A percentile compares a stretch with the other conserved stretches of the same genome.
Evolutionary conservation across 106 monocot species (phyloP).

Genomic region (Dioscorea dumetorum): DNA sequence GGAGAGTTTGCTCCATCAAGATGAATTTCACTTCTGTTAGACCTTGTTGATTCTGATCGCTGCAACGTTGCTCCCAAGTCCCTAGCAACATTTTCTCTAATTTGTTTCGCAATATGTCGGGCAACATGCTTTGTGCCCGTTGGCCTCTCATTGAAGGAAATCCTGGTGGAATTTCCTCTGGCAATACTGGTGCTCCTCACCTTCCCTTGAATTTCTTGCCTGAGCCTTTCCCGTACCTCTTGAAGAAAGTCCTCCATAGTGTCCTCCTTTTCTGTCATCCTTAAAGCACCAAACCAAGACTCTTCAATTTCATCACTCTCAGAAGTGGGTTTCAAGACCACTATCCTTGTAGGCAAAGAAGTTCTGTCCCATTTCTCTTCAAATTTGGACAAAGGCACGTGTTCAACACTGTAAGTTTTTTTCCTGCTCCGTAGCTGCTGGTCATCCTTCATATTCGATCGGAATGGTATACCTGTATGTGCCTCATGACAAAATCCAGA

Average conservation of each 20-base stretch:
- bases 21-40: constrained; percentile 26
- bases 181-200: constrained; percentile 6
- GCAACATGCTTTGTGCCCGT: constrained; percentile 45
- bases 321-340: constrained; percentile 60
- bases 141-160: constrained; percentile 15
- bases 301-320: constrained; percentile 42
- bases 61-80: constrained; percentile 31
- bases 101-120: constrained; percentile 38
- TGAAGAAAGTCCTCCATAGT: constrained; percentile 73
- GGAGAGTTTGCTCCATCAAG: constrained; percentile 18
- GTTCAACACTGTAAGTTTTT: constrained; percentile 15
- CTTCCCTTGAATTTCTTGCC: constrained; percentile 61
- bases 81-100: constrained; percentile 58
- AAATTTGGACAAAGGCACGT: constrained; percentile 9
- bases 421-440: neutral
- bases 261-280: constrained; percentile 27
- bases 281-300: constrained; percentile 30
- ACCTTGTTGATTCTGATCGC: constrained; percentile 51
- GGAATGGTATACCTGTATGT: neutral
- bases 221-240: constrained; percentile 80
- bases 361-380: constrained; percentile 22
- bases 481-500: neutral
- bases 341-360: constrained; percentile 55
- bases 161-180: constrained; percentile 1
- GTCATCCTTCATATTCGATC: constrained; percentile 2